phyloP scores from a whole-genome alignment of 805 yeast genomes.

The Wickerhamomyces canadensis region DNA sequence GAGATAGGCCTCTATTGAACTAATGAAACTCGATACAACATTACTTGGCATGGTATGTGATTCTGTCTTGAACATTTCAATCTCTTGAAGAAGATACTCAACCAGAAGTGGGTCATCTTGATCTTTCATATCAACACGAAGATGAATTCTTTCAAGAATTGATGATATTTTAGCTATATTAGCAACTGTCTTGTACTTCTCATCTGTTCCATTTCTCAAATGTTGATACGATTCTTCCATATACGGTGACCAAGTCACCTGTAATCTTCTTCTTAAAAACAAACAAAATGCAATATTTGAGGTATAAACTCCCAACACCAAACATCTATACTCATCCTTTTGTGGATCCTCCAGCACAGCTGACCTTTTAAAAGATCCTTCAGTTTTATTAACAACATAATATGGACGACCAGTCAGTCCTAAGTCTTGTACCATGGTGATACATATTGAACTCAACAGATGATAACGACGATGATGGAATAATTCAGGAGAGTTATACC shows the following conservation, averaged over 20 bases:
- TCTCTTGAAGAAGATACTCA: conserved; percentile 12
- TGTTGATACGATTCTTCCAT: conserved; percentile 53
- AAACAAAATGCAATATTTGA: conserved; percentile 59
- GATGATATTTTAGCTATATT: conserved; percentile 54
- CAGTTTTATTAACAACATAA: conserved; percentile 35
- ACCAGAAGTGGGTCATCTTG: conserved; percentile 15
- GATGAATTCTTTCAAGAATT: conserved; percentile 49
- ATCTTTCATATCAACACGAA: conserved; percentile 10
- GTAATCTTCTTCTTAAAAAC: conserved; percentile 57
- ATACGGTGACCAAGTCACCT: conserved; percentile 55
- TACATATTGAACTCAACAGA: conserved; percentile 57
- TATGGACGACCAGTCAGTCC: conserved; percentile 58
- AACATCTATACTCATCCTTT: conserved; percentile 40
- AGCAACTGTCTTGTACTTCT: conserved; percentile 40
- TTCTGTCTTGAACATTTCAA: conserved; percentile 8
- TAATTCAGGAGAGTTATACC: conserved; percentile 84
- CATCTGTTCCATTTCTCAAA: conserved; percentile 34
- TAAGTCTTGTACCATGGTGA: conserved; percentile 66
- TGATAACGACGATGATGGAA: conserved; percentile 77
- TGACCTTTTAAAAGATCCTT: conserved; percentile 36
- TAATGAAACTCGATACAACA: conserved; percentile 15
- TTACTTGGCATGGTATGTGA: conserved; percentile 7
- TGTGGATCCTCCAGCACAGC: conserved; percentile 33
- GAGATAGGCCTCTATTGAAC: conserved; percentile 22
- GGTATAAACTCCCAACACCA: conserved; percentile 56